These are phyloP conservation scores for Herpetospermum pedunculosum DNA, from an alignment of 306 rosid genomes.

Conservation along the genomic window DNA sequence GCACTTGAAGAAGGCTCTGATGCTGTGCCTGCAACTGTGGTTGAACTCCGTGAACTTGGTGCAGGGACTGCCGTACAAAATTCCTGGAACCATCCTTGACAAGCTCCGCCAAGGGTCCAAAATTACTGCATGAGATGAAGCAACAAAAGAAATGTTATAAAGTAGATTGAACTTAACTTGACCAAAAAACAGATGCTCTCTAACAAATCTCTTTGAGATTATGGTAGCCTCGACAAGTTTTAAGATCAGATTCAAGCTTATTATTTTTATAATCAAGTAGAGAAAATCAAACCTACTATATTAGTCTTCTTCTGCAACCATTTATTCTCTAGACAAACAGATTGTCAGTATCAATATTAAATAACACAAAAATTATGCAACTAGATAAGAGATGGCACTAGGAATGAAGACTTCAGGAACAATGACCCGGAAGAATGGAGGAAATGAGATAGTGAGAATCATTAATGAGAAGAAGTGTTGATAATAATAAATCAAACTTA, in stretches of 20 bases:
- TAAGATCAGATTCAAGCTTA: background rate
- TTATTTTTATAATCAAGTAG: background rate
- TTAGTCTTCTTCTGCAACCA: background rate
- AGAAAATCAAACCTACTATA: background rate
- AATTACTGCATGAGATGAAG: slow-evolving; percentile 34
- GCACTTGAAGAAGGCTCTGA: slow-evolving; percentile 46
- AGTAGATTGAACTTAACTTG: background rate
- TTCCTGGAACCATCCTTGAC: slow-evolving; percentile 71
- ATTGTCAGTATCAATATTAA: background rate
- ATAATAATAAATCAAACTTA: slow-evolving; percentile 19
- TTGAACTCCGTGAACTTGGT: slow-evolving; percentile 52
- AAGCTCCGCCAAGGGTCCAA: slow-evolving; percentile 52
- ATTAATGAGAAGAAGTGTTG: background rate
- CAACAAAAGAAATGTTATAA: slow-evolving; percentile 8
- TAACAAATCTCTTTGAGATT: background rate
- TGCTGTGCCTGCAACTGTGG: slow-evolving; percentile 54
- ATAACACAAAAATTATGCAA: background rate
- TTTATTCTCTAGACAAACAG: background rate
- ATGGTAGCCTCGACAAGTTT: background rate
- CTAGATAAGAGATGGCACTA: background rate
- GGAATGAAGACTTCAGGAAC: background rate
- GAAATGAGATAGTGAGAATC: background rate
- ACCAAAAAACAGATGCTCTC: background rate
- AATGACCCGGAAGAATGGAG: background rate
- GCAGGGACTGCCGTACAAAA: slow-evolving; percentile 47